phyloP scores from a whole-genome alignment of 2,329 filamentous ascomycete species.

The Colletotrichum sp. region DNA sequence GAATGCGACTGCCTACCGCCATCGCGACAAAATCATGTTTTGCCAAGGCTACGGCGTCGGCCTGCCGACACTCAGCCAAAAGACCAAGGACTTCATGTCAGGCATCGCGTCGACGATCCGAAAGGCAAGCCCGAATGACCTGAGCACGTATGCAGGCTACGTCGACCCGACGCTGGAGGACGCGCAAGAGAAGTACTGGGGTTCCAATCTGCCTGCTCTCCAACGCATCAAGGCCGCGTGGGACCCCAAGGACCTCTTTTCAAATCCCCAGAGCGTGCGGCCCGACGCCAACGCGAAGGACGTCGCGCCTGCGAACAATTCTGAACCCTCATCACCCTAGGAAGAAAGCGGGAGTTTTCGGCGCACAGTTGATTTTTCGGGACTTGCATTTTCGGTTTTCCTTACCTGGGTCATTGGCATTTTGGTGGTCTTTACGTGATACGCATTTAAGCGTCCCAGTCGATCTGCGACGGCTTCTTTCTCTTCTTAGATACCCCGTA shows the following conservation, averaged over 20 bases:
- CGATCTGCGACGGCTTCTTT: not conserved
- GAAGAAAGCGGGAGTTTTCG: constrained; percentile 12
- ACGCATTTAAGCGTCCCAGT: not conserved
- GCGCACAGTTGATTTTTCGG: not conserved
- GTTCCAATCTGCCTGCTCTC: constrained; percentile 51
- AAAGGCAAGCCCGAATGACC: constrained; percentile 37
- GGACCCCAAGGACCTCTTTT: constrained; percentile 61
- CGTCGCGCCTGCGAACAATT: not conserved
- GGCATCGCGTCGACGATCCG: constrained; percentile 53
- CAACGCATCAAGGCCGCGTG: constrained; percentile 53
- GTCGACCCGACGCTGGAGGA: constrained; percentile 56
- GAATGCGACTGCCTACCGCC: constrained; percentile 65
- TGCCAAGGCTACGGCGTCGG: constrained; percentile 66
- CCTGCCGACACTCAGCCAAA: constrained; percentile 46
- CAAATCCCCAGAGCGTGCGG: constrained; percentile 62
- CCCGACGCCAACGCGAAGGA: constrained; percentile 23
- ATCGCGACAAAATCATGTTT: constrained; percentile 69
- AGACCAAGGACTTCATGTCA: constrained; percentile 54
- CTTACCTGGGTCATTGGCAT: not conserved
- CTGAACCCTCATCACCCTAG: not conserved
- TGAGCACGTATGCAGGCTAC: constrained; percentile 67
- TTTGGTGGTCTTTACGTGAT: not conserved
- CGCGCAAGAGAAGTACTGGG: constrained; percentile 61
- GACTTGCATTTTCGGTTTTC: not conserved
- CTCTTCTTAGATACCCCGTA: constrained; percentile 9